Base-by-base conservation (phyloP, 2,329 filamentous ascomycete genomes). In the Massarina eburnea region DNA sequence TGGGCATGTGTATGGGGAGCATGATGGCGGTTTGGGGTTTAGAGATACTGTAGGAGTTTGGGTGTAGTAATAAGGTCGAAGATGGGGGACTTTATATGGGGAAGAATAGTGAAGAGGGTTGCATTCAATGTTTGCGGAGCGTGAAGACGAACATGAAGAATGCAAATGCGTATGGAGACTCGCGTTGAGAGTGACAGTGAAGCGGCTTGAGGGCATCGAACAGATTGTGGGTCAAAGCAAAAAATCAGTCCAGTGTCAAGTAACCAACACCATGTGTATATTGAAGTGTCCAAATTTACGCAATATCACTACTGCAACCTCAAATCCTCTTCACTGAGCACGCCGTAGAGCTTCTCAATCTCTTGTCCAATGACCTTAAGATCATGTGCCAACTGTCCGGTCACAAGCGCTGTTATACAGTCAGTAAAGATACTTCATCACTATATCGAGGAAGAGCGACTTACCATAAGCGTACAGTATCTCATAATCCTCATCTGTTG, bases 381-480 rank as follows among this genome's bases (percentile, higher is more conserved):
- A 49, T 82, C 79, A 33, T 75, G 72, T 15, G 78, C 78, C 33
- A 84, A 65, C 54, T 83, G 82, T 27, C 77, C 81, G 22, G 82
- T 85, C 20, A 85, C 82, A 36, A 86, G 70, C 18, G 81, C 82
- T 83, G 45, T 8, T 10, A 39, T 8, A 8, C 12, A 8, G 27
- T 36, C 20, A 36, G 21, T 14, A 6, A 39, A 19, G 3, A 14
- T 33, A 45, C 18, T 46, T 9, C 2, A 39, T 18, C 22, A 22
- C 4, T 2, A 26, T 24, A 14, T 20, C 3, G 26, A 8, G 17
- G 21, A 18, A 22, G 17, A 4, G 19, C 26, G 26, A 73, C 78
- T 68, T 64, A 82, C 80, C 89, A 73, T 96, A 99, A 15, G 92
- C 91, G 72, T 97, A 99, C 34, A 97, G 72, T 55, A 97, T 74